phyloP scores from a whole-genome alignment of 2,329 filamentous ascomycete species.

The Orbilia javanica region DNA sequence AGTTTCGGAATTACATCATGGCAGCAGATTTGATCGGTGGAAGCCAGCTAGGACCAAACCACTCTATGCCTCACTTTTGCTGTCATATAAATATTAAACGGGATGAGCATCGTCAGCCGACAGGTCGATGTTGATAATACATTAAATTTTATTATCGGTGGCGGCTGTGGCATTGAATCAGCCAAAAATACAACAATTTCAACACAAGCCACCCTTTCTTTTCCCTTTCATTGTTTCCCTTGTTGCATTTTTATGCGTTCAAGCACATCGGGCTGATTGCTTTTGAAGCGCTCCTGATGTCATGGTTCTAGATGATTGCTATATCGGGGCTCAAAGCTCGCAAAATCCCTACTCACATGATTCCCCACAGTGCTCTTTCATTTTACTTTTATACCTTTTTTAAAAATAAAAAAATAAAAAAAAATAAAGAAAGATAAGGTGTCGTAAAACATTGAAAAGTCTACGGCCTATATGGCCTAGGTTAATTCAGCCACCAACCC shows the following conservation, averaged over 20 bases:
- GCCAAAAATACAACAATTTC: constrained; percentile 18
- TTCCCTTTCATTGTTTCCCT: background rate
- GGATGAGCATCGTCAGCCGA: background rate
- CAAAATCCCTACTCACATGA: background rate
- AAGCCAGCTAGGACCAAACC: background rate
- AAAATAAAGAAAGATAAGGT: too few species aligned
- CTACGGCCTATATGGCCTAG: too few species aligned
- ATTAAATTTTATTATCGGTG: too few species aligned
- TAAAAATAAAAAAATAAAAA: too few species aligned
- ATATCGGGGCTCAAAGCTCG: too few species aligned
- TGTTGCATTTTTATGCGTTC: constrained; percentile 1
- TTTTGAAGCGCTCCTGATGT: background rate
- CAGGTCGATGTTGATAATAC: background rate
- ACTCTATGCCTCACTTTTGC: constrained; percentile 11
- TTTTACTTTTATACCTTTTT: too few species aligned
- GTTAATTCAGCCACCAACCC: too few species aligned
- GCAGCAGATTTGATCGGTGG: background rate
- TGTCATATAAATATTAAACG: constrained; percentile 21
- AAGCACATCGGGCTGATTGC: background rate
- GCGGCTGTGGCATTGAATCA: background rate
- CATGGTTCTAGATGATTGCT: background rate
- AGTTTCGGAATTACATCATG: constrained; percentile 36
- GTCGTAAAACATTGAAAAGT: too few species aligned
- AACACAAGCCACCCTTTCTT: background rate
- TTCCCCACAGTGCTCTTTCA: background rate